Evolutionary conservation across 2,329 filamentous ascomycete species (phyloP), one percentile per base, ranked within the genome.

Genomic region (Fusarium annulatum): DNA sequence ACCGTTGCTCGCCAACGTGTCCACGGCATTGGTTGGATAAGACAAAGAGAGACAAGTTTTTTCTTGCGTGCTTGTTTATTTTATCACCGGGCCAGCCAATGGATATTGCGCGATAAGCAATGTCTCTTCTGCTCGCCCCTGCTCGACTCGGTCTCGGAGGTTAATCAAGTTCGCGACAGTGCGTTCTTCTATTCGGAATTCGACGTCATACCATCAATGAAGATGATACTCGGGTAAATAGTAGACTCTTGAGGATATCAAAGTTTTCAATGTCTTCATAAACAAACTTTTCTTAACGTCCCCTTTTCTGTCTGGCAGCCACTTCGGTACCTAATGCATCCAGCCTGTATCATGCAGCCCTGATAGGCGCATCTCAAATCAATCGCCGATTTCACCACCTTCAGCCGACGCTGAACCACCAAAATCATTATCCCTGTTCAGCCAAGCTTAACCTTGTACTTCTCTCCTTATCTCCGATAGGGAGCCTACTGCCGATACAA

Each of bases 1-100:
- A 69, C 66, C 70, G 62, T 55, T 61, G 39, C 61, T 71, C 66
- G 69, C 62, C 63, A 77, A 78, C 76, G 76, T 78, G 76, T 69
- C 38, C 60, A 67, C 60, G 65, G 63, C 55, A 76, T 76, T 77
- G 74, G 76, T 38, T 68, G 60, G 39, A 61, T 65, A 64, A 61
- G 58, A 58, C 53, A 65, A 67, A 36, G 63, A 61, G 61, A 21
- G 63, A 39, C 59, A 67, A 28, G 56, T 65, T 74, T 69, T 60
- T 43, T 23, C 57, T 71, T 63, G 53, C 48, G 61, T 71, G 66
- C 71, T 65, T 65, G 9, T 61, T 38, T 55, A 34, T 46, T 41
- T 64, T 66, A 72, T 73, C 65, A 28, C 71, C 67, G 59, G 59
- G 12, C 28, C 26, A 63, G 38, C 71, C 71, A 74, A 73, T 73